Evolutionary conservation across 192 early-diverging fungal species (phyloP).

Genomic region (Entrophospora sp.): DNA sequence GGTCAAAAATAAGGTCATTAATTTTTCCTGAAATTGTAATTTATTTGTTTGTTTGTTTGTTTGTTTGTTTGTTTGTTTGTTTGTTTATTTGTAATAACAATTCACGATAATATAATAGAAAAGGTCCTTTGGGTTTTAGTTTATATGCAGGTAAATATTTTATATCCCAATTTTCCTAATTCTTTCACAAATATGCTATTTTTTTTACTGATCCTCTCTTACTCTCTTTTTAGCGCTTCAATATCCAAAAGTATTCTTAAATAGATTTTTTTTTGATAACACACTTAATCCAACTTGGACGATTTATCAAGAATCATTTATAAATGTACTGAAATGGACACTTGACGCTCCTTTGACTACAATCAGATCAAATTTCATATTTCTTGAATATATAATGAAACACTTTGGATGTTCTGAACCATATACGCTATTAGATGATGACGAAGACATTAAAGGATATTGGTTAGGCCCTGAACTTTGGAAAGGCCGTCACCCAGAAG

Average conservation of each 20-base stretch:
- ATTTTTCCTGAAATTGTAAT: too few relatives aligned
- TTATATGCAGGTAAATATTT: background rate
- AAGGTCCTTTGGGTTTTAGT: background rate
- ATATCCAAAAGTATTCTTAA: background rate
- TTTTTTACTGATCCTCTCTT: background rate
- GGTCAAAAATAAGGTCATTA: too few relatives aligned
- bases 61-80: too few relatives aligned
- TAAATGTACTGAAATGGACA: background rate
- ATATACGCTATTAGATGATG: background rate
- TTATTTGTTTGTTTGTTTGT: too few relatives aligned
- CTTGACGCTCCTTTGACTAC: background rate
- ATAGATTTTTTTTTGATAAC: background rate
- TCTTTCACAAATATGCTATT: background rate
- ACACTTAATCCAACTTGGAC: background rate
- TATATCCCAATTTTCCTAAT: background rate
- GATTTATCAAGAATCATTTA: background rate
- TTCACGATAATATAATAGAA: too few relatives aligned
- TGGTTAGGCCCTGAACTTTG: slow-evolving; percentile 8
- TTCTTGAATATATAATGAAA: background rate
- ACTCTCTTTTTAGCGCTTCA: background rate
- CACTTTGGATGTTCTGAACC: background rate
- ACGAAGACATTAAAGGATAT: background rate
- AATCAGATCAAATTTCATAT: background rate
- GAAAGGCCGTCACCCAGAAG: background rate
- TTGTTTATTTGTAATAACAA: too few relatives aligned